Evolutionary conservation across 106 monocot genomes (phyloP).

Genomic region (Dendrobium huoshanense): DNA sequence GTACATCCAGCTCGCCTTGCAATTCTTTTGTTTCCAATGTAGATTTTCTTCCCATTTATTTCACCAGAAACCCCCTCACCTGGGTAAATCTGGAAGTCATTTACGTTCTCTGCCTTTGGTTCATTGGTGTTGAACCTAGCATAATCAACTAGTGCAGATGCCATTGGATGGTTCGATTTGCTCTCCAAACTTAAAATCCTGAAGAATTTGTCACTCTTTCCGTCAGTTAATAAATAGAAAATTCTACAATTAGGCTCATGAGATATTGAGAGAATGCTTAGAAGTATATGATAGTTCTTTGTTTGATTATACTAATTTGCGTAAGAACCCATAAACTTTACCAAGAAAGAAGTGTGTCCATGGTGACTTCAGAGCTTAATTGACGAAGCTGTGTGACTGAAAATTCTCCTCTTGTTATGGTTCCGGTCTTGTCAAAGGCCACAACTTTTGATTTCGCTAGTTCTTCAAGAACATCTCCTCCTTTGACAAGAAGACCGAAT

Average conservation of each 20-base stretch:
- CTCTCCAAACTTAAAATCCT: slow-evolving; percentile 95
- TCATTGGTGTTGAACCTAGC: slow-evolving; percentile 56
- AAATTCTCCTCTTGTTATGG: slow-evolving; percentile 90
- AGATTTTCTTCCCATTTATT: slow-evolving; percentile 69
- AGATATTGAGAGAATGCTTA: neutral
- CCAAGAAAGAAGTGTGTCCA: slow-evolving; percentile 73
- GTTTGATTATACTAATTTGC: no score
- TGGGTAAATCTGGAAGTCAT: slow-evolving; percentile 62
- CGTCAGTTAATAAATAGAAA: neutral
- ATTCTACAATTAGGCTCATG: neutral
- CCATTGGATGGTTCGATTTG: slow-evolving; percentile 97
- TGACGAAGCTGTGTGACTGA: slow-evolving; percentile 43
- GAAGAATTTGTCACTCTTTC: slow-evolving; percentile 5
- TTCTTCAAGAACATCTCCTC: slow-evolving; percentile 83
- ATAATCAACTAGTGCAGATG: slow-evolving; percentile 67
- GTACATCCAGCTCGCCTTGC: slow-evolving; percentile 53
- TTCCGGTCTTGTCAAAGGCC: slow-evolving; percentile 97
- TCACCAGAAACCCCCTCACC: slow-evolving; percentile 88
- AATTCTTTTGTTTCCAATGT: slow-evolving; percentile 81
- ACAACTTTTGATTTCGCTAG: slow-evolving; percentile 62
- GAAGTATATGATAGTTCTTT: neutral
- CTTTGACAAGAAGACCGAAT: slow-evolving; percentile 78
- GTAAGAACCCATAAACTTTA: slow-evolving; percentile 11
- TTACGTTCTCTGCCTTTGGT: slow-evolving; percentile 67
- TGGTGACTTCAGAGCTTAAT: slow-evolving; percentile 19